Conservation (phyloP, 176 grass and related monocot genomes). For the maize (Zea mays) region Zm-B73-REFERENCE-NAM-5.0 NC_050100.1:172989501-172990000, state of each 20-base stretch:
- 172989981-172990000: not conserved
- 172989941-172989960: not conserved
- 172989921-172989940: not conserved
- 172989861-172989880: not conserved
- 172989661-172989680: no score
- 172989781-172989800: not conserved
- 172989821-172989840: not conserved
- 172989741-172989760: not conserved
- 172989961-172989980: not conserved
- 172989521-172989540: not conserved
- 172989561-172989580: not conserved
- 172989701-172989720: conserved; percentile 3
- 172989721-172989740: conserved; percentile 9
- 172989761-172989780: not conserved
- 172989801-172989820: not conserved
- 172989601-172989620: not conserved
- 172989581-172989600: not conserved
- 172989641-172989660: not conserved
- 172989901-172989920: not conserved
- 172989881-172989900: not conserved
- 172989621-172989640: conserved; percentile 1
- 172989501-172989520: not conserved
- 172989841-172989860: not conserved
- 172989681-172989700: not conserved
- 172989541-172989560: not conserved